Evolutionary conservation across 176 grass and related monocot species (phyloP), one percentile per base, ranked within the genome.

Genomic region (Triticum monococcum): DNA sequence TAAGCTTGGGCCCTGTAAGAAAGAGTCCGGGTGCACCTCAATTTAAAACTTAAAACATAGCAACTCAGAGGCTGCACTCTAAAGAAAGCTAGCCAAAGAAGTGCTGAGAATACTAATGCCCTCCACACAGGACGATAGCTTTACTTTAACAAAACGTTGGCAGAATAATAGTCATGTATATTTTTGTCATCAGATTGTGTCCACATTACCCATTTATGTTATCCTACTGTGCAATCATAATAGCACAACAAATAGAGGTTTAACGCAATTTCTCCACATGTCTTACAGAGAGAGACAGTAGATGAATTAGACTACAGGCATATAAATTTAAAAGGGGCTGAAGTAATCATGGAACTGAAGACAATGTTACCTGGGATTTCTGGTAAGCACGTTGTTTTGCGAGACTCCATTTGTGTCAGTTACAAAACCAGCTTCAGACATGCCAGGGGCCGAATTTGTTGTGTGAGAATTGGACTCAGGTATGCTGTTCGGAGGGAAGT

Each of bases 1-100:
- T 94, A 84, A 89, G 89, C 82, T 87, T 91, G 90, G 32, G 89
- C 76, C 92, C 97, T 99, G 48, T 28, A 92, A 83, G 18, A 86
- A 81, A 69, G 45, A 62, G 20, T 50, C 8, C 79, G 9, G 65
- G 59, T 57, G 33, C 30, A 84, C 56, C 48, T 56, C 11, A 81
- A 43, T 54, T 52, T 35, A 48, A 81, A 20, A 5, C 28, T 48
- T 13, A 33, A 50, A 81, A 67, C 26, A 46, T 16, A 66, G 11
- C 60, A 65, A 80, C 60, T 85, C 26, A 70, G 66, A 73, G 45
- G 70, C 26, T 67, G 32, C 56, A 77, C 8, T 45, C 43, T 23
- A 36, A 45, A 7, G 48, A 68, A 43, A 13, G 59, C 20, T 77
- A 54, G 24, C 38, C 61, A 60, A 80, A 16, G 11, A 81, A 69